Evolutionary conservation across 805 yeast genomes (phyloP).

Genomic region (Lipomyces yamanashiensis): DNA sequence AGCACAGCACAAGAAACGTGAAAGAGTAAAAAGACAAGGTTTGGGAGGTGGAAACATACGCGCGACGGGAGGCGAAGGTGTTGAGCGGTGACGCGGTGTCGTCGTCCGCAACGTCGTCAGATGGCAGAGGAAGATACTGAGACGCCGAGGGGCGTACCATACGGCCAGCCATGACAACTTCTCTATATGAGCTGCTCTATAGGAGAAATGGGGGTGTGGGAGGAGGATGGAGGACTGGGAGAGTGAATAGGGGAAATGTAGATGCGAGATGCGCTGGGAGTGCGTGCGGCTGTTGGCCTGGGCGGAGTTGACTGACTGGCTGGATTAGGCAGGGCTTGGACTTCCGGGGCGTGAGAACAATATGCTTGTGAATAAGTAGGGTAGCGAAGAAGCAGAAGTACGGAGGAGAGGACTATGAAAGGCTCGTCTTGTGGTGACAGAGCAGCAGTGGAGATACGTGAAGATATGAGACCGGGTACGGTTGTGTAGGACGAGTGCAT

Average conservation of each 20-base stretch:
- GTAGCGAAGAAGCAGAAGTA: too few relatives aligned
- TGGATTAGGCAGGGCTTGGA: too few relatives aligned
- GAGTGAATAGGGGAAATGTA: background rate
- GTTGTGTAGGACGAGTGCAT: too few relatives aligned
- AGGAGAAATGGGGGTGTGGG: background rate
- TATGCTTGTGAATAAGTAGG: too few relatives aligned
- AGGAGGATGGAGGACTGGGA: background rate
- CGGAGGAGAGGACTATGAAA: too few relatives aligned
- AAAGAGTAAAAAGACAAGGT: background rate
- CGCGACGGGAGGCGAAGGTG: conserved; percentile 21
- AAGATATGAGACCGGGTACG: too few relatives aligned
- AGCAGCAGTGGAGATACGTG: too few relatives aligned
- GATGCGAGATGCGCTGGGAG: background rate
- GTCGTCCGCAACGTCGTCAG: conserved; percentile 26
- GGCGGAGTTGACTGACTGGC: too few relatives aligned
- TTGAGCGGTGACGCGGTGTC: conserved; percentile 20
- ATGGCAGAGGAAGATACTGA: conserved; percentile 29
- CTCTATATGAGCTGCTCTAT: background rate
- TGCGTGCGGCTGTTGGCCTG: background rate
- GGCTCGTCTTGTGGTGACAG: too few relatives aligned
- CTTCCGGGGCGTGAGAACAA: too few relatives aligned
- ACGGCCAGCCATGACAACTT: conserved; percentile 24
- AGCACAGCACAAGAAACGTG: background rate
- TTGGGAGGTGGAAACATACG: conserved; percentile 7
- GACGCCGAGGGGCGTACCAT: conserved; percentile 31